Conservation (phyloP, 345 rosid genomes). For the Odontarrhena argentea region DNA sequence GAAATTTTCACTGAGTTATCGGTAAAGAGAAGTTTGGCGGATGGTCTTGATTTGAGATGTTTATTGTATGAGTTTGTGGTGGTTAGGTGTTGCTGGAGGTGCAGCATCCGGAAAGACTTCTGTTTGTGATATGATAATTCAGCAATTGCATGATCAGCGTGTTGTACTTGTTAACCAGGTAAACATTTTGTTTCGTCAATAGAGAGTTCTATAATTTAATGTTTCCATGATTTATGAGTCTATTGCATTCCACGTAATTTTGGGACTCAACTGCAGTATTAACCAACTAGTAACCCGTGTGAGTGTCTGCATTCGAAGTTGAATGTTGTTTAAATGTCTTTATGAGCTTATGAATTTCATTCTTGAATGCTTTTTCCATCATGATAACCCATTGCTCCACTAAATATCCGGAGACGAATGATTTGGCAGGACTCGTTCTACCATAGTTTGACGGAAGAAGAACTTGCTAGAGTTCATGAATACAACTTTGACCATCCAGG, state of each 20-base stretch:
- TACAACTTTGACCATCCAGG: constrained; percentile 99
- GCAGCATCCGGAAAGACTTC: constrained; percentile 99
- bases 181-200: constrained; percentile 10
- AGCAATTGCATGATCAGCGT: constrained; percentile 99
- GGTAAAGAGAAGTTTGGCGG: not conserved
- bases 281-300: not conserved
- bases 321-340: constrained; percentile 22
- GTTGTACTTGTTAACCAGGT: constrained; percentile 98
- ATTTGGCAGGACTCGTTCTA: constrained; percentile 98
- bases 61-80: constrained; percentile 13
- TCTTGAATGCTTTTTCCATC: not conserved
- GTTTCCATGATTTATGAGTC: not conserved
- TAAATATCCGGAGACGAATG: constrained; percentile 27
- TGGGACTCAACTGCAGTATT: not conserved
- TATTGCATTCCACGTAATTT: not conserved
- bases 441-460: constrained; percentile 84
- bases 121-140: constrained; percentile 98
- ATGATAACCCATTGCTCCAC: constrained; percentile 21
- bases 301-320: not conserved
- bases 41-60: constrained; percentile 29
- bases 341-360: not conserved
- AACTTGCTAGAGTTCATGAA: constrained; percentile 82
- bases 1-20: not conserved
- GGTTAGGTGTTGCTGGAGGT: constrained; percentile 93
- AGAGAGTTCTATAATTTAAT: constrained; percentile 13